Base-by-base conservation (phyloP, 768 basidiomycete species). In the Trametes cingulata region DNA sequence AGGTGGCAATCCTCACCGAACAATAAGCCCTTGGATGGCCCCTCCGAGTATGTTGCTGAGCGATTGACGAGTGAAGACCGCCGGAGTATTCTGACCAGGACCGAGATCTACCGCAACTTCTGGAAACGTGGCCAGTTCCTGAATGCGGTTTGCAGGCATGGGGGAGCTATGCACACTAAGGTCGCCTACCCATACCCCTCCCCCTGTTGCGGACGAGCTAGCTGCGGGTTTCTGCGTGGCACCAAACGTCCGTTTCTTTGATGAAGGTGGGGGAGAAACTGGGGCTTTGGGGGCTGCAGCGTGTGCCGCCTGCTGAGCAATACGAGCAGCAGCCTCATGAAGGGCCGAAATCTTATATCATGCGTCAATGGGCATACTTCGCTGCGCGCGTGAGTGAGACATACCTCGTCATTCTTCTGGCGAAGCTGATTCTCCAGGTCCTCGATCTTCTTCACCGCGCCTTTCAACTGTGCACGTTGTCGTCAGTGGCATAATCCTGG, bases 1-100 rank as follows among this genome's bases (percentile, higher is more conserved):
- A 1, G 25, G 24, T 35, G 46, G 2, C 20, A 20, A 13, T 7
- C 9, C 3, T 42, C 33, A 66, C 65, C 60, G 48, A 14, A 67
- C 65, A n/a, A 67, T 20, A 1, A 67, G 55, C 2, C 68, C 52
- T 51, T 80, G 78, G 25, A 69, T 66, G 45, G 66, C 71, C 13
- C 79, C 78, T 20, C 80, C 80, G 3, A 84, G 67, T 7, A 70
- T 69, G 13, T 63, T 55, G 27, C 72, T 74, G 35, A 82, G 67
- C 36, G 77, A 72, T 6, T 68, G 67, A n/a, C 81, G 75, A 9
- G 71, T 73, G 61, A 81, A 82, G 9, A 67, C 59, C 46, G 71
- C 73, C n/a, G 72, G 68, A 14, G 62, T 52, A 17, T 59, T 65
- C 17, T 62, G 52, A 2, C 63, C 60, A 12, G 68, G 64, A 20